Evolutionary conservation across 2,329 filamentous ascomycete genomes (phyloP), one percentile per base, ranked within the genome.

Genomic region (Fonsecaea multimorphosa): DNA sequence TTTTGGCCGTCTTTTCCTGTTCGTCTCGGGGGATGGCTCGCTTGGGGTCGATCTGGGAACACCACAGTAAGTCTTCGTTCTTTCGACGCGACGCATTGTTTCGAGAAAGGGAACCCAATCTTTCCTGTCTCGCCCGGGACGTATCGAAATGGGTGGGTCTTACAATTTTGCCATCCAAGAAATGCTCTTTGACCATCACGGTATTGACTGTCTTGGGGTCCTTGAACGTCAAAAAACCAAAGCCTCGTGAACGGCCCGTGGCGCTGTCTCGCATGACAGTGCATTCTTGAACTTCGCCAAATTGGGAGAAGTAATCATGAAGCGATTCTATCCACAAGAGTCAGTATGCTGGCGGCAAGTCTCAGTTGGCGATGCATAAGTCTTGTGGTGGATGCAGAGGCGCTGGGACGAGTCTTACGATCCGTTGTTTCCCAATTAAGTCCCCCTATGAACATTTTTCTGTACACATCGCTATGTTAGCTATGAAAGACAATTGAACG

Each of bases 361-460:
- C 44, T 12, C 27, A 27, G 7, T 19, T 4, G 11, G 44, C 44
- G 44, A 27, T 16, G 22, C 2, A 27, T 19, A 24, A 57, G 36
- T 12, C 36, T 55, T 55, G 27, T 59, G 22, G 57, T 52, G 31
- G 7, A 44, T 32, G 53, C 14, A 49, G 60, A 49, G 63, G 52
- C 36, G 63, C 36, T 57, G 53, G 38, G 53, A 65, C 44, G 63
- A 65, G 68, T 81, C 93, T 85, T 88, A 98, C 94, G 89, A 82
- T 98, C 94, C 63, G 95, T 98, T 16, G 95, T 99, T 80, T 99
- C 95, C 95, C 95, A 99, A 77, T 99, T 99, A 62, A 99, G 82
- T 46, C 95, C 95, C 74, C 95, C 95, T 79, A 99, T 99, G 74
- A 99, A 99, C 95, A 99, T 99, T 83, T 99, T 99, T 75, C 95